phyloP scores from a whole-genome alignment of 257 asterid genomes.

The Coffea eugenioides region DNA sequence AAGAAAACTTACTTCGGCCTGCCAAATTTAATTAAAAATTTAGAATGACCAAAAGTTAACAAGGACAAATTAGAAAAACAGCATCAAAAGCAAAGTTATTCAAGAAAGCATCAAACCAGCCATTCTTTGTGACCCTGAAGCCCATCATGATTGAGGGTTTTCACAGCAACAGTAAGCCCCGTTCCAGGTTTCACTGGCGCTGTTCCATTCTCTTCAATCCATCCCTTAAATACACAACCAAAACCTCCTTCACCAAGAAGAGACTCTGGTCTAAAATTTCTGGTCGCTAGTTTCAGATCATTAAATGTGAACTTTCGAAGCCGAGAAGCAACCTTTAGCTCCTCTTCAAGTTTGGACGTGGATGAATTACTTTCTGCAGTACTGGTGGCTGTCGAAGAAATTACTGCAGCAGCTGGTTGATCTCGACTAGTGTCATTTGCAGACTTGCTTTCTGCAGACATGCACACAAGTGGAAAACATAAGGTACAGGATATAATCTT shows the following conservation, averaged over 20 bases:
- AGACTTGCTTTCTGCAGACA: slow-evolving; percentile 61
- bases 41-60: slow-evolving; percentile 26
- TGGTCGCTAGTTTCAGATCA: slow-evolving; percentile 85
- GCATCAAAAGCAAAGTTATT: slow-evolving; percentile 14
- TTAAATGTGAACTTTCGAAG: slow-evolving; percentile 82
- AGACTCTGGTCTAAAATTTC: slow-evolving; percentile 95
- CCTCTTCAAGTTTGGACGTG: slow-evolving; percentile 76
- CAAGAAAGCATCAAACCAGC: slow-evolving; percentile 73
- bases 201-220: slow-evolving; percentile 99
- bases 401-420: slow-evolving; percentile 58
- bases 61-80: slow-evolving; percentile 6
- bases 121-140: slow-evolving; percentile 99
- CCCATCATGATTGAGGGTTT: slow-evolving; percentile 93
- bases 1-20: slow-evolving; percentile 95
- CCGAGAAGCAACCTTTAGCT: slow-evolving; percentile 78
- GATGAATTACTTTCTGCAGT: slow-evolving; percentile 71
- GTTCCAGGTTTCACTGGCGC: slow-evolving; percentile 99
- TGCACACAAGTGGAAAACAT: slow-evolving; percentile 24
- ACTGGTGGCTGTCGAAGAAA: slow-evolving; percentile 71
- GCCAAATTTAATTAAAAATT: slow-evolving; percentile 30
- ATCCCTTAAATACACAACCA: slow-evolving; percentile 97
- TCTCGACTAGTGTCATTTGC: slow-evolving; percentile 60
- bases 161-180: slow-evolving; percentile 97
- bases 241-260: slow-evolving; percentile 99
- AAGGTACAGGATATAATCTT: slow-evolving; percentile 13